phyloP scores from a whole-genome alignment of 1,139 yeast genomes.

The Magnusiomyces starmeri region DNA sequence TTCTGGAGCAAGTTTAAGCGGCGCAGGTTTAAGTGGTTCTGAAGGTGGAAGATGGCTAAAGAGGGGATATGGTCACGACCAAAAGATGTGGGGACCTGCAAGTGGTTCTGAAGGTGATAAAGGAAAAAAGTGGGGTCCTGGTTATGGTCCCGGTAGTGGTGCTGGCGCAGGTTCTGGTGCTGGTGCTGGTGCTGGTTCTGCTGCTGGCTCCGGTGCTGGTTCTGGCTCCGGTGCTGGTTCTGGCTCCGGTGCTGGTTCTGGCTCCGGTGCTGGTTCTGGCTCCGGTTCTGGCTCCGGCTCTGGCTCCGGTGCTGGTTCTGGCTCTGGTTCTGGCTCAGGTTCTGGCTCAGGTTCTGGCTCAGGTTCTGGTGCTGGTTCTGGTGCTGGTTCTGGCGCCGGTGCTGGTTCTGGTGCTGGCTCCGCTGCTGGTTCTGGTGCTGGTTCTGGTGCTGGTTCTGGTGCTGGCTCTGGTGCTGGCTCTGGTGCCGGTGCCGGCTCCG shows the following conservation, averaged over 20 bases:
- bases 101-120: too few relatives aligned
- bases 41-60: too few relatives aligned
- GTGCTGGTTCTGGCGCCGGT: conserved; percentile 5
- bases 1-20: too few relatives aligned
- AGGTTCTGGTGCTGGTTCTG: conserved; percentile 7
- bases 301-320: conserved; percentile 1
- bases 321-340: background rate
- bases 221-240: conserved; percentile 2
- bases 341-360: conserved; percentile 4
- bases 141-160: background rate
- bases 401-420: conserved; percentile 2
- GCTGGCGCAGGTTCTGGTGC: background rate
- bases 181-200: conserved; percentile 9
- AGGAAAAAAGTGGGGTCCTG: background rate
- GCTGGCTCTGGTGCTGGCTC: conserved; percentile 2
- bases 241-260: conserved; percentile 1
- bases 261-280: background rate
- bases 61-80: too few relatives aligned
- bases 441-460: background rate
- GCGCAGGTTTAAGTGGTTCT: too few relatives aligned
- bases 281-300: conserved; percentile 2
- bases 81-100: too few relatives aligned
- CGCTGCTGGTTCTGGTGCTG: background rate
- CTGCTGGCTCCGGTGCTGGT: conserved; percentile 5
- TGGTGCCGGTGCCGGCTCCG: conserved; percentile 2